phyloP scores from a whole-genome alignment of 2,329 filamentous ascomycete genomes.

The Endocalyx cinctus region DNA sequence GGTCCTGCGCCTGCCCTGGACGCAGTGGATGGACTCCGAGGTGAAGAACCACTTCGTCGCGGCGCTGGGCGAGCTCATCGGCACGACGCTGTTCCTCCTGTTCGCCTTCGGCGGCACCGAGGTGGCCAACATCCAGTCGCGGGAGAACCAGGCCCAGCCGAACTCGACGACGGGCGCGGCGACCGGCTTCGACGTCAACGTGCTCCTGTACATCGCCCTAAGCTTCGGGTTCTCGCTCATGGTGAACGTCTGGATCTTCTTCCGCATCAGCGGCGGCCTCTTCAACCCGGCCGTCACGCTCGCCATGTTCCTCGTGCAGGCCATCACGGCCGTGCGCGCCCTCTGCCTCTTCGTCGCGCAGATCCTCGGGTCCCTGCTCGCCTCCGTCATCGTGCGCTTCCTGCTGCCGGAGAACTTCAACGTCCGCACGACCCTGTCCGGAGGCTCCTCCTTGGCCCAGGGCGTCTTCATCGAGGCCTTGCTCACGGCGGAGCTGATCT shows the following conservation, averaged over 20 bases:
- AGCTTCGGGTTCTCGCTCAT: constrained; percentile 32
- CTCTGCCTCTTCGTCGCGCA: constrained; percentile 42
- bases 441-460: constrained; percentile 38
- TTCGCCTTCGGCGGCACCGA: constrained; percentile 38
- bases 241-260: constrained; percentile 41
- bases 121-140: constrained; percentile 31
- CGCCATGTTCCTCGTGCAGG: constrained; percentile 43
- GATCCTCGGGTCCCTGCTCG: constrained; percentile 43
- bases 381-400: constrained; percentile 41
- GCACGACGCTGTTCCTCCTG: constrained; percentile 39
- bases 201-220: constrained; percentile 28
- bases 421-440: constrained; percentile 41
- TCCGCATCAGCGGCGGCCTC: constrained; percentile 31
- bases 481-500: constrained; percentile 47
- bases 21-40: constrained; percentile 42
- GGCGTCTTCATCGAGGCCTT: constrained; percentile 33
- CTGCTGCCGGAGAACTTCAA: constrained; percentile 44
- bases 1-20: constrained; percentile 40
- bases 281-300: constrained; percentile 36
- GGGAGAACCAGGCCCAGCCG: constrained; percentile 8
- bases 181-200: constrained; percentile 12
- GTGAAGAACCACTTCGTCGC: constrained; percentile 41
- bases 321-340: constrained; percentile 32
- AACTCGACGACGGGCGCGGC: constrained; percentile 12
- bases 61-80: constrained; percentile 33